Percentiles rank a stretch among this genome's conserved stretches.
Conservation (phyloP, 2,329 filamentous ascomycete genomes). For the Dothiorella sarmentorum region DNA sequence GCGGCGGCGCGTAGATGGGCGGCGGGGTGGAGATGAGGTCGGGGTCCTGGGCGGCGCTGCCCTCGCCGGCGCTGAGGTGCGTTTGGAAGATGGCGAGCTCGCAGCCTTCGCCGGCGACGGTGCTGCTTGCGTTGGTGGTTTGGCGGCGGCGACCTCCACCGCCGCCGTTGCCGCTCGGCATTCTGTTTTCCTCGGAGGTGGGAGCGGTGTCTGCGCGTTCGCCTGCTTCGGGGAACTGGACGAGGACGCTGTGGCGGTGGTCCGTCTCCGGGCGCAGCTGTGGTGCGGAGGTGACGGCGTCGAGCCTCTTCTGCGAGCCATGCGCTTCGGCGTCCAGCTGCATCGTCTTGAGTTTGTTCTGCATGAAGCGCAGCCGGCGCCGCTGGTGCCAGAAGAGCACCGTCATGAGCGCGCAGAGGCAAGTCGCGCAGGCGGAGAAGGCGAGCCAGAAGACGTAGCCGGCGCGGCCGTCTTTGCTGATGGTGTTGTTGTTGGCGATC, state of each 20-base stretch:
- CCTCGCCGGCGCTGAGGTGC: background rate
- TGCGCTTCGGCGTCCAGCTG: background rate
- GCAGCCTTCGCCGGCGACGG: background rate
- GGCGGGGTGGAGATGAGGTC: background rate
- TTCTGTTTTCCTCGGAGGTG: background rate
- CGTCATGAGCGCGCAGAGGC: background rate
- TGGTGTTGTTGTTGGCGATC: background rate
- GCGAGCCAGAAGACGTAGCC: conserved; percentile 3
- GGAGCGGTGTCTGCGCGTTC: background rate
- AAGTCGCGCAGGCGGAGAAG: background rate
- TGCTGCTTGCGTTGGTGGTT: background rate
- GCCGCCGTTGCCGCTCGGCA: background rate
- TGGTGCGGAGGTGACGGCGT: background rate
- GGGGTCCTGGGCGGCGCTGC: background rate
- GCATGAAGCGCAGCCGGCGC: background rate
- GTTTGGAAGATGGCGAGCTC: conserved; percentile 3
- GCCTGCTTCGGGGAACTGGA: background rate
- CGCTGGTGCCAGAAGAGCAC: conserved; percentile 8
- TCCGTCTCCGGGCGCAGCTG: conserved; percentile 5
- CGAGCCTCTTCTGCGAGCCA: background rate
- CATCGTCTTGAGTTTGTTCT: background rate
- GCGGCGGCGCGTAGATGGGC: background rate
- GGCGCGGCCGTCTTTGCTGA: background rate
- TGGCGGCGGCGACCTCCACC: background rate
- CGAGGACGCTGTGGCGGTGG: background rate